A percentile compares a stretch with the other conserved stretches of the same genome.
Evolutionary conservation across 352 stramenopile species (phyloP).

Genomic region (Pythium coloratum): DNA sequence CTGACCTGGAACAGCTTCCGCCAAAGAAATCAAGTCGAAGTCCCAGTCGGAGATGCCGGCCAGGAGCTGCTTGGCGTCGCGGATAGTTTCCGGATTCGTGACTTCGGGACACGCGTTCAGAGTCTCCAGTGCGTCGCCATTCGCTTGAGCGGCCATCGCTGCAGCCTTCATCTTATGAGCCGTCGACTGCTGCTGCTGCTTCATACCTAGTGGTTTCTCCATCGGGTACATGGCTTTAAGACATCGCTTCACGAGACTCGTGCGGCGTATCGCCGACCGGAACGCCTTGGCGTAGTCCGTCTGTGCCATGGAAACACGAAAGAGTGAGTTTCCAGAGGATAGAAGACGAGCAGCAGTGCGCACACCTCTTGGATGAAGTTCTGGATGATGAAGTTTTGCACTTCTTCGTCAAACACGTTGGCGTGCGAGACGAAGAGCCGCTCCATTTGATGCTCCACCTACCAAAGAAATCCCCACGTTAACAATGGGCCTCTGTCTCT

Average conservation of each 20-base stretch:
- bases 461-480: not conserved
- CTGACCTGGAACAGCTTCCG: constrained; percentile 52
- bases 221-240: constrained; percentile 69
- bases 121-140: not conserved
- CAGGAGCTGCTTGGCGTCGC: constrained; percentile 52
- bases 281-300: constrained; percentile 72
- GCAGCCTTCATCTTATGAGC: not conserved
- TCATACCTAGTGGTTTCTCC: constrained; percentile 24
- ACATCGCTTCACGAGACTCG: constrained; percentile 71
- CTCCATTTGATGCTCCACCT: constrained; percentile 70
- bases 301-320: constrained; percentile 3
- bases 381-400: constrained; percentile 87
- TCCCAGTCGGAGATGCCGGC: constrained; percentile 58
- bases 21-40: constrained; percentile 71
- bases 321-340: not conserved
- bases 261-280: constrained; percentile 61
- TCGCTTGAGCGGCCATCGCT: constrained; percentile 28
- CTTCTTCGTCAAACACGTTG: constrained; percentile 83
- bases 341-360: not conserved
- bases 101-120: constrained; percentile 64
- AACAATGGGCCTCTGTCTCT: not conserved
- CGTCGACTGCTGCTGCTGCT: constrained; percentile 3
- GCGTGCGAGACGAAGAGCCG: constrained; percentile 74
- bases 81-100: constrained; percentile 41
- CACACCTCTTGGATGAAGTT: constrained; percentile 76